Percentiles rank a stretch among this genome's conserved stretches.
Conservation (phyloP, 768 basidiomycete genomes). For the Mycena amicta region DNA sequence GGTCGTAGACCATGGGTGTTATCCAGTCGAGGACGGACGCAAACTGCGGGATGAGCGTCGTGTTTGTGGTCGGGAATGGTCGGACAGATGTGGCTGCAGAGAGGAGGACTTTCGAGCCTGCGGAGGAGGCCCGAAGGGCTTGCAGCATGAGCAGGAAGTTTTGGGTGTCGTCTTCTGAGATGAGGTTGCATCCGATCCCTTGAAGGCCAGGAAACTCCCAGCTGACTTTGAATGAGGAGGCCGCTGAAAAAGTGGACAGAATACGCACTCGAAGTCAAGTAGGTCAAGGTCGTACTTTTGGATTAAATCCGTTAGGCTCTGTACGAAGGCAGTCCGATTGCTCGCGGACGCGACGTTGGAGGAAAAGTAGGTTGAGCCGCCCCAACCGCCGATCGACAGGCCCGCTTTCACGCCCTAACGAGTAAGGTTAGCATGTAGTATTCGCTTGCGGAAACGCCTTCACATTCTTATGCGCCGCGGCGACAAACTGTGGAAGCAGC, state of each 20-base stretch:
- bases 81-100: conserved; percentile 44
- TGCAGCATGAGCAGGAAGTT: conserved; percentile 84
- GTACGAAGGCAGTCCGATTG: conserved; percentile 67
- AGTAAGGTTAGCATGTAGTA: conserved; percentile 7
- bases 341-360: conserved; percentile 56
- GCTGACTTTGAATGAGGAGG: conserved; percentile 36
- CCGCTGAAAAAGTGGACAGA: not conserved
- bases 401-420: conserved; percentile 57
- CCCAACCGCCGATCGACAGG: conserved; percentile 73
- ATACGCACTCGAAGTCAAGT: conserved; percentile 53
- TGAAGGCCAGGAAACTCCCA: conserved; percentile 84
- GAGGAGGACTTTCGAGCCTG: conserved; percentile 60
- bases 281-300: conserved; percentile 60
- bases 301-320: conserved; percentile 55
- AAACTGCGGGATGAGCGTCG: conserved; percentile 72
- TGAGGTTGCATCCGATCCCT: conserved; percentile 74
- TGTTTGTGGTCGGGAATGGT: conserved; percentile 54
- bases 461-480: conserved; percentile 46
- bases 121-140: conserved; percentile 60
- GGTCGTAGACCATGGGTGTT: conserved; percentile 71
- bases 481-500: conserved; percentile 60
- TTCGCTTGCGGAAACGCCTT: not conserved
- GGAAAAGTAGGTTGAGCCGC: conserved; percentile 64
- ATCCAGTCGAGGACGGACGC: conserved; percentile 62
- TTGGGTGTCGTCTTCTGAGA: conserved; percentile 62